These are phyloP conservation scores for Anacardium occidentale DNA, from an alignment of 345 rosid genomes.

Conservation along the genomic window DNA sequence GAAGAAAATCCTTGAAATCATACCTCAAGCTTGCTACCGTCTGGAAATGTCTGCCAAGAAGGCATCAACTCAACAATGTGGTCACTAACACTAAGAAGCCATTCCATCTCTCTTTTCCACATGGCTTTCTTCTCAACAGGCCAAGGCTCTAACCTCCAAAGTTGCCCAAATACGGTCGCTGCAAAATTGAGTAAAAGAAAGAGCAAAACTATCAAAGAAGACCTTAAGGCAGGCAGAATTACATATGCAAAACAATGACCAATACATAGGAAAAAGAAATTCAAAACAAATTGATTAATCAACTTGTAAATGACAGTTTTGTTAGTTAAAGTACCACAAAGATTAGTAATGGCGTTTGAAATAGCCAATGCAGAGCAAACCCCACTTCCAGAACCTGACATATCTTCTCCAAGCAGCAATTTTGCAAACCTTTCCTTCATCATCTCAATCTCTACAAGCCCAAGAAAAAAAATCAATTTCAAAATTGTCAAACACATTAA, in stretches of 20 bases:
- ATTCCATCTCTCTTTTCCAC: slow-evolving; percentile 99
- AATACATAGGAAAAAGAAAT: background rate
- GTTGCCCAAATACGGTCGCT: slow-evolving; percentile 96
- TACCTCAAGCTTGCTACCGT: slow-evolving; percentile 96
- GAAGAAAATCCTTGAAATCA: background rate
- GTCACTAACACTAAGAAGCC: slow-evolving; percentile 90
- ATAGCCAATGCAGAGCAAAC: slow-evolving; percentile 91
- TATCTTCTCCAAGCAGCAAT: slow-evolving; percentile 94
- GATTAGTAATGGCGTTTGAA: slow-evolving; percentile 95
- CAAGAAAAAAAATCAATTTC: slow-evolving; percentile 14
- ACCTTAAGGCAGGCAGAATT: background rate
- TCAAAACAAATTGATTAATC: background rate
- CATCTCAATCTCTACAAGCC: slow-evolving; percentile 70
- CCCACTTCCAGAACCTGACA: slow-evolving; percentile 98
- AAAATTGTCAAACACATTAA: slow-evolving; percentile 16
- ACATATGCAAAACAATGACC: background rate
- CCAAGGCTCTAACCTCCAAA: slow-evolving; percentile 94
- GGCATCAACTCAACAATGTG: slow-evolving; percentile 96
- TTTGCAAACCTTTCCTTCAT: slow-evolving; percentile 98
- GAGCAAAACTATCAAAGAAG: too few relatives aligned
- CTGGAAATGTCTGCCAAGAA: slow-evolving; percentile 94
- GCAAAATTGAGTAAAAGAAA: slow-evolving; percentile 9
- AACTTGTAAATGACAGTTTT: background rate
- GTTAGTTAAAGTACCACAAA: slow-evolving; percentile 60
- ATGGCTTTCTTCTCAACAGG: slow-evolving; percentile 78